Conservation (phyloP, 129 eudicot species). For the Flaveria bidentis region DNA sequence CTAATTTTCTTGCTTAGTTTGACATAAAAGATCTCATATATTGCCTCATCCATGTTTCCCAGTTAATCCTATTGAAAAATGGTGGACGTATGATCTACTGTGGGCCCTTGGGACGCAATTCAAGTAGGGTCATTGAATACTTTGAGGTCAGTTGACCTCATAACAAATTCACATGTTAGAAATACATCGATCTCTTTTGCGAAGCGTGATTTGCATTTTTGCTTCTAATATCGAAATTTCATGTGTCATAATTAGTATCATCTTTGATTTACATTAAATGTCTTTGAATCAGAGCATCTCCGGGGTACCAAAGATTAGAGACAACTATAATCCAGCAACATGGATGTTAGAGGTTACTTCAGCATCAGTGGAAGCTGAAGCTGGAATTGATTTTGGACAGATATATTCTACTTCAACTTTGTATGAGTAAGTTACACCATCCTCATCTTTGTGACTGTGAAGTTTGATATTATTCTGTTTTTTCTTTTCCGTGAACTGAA, state of each 20-base stretch:
- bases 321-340: constrained; percentile 83
- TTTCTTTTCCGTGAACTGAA: background rate
- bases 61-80: constrained; percentile 62
- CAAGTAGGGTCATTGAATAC: constrained; percentile 54
- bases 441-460: background rate
- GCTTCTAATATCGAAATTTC: background rate
- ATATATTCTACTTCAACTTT: constrained; percentile 51
- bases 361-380: constrained; percentile 59
- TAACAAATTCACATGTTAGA: background rate
- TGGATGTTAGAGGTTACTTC: constrained; percentile 96
- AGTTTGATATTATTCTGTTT: background rate
- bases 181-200: background rate
- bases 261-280: background rate
- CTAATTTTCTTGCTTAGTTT: background rate
- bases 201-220: background rate
- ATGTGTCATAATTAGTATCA: background rate
- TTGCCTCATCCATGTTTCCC: constrained; percentile 17
- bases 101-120: constrained; percentile 57
- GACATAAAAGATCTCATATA: constrained; percentile 3
- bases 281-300: constrained; percentile 49
- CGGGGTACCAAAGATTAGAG: constrained; percentile 68
- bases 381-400: constrained; percentile 70
- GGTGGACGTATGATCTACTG: constrained; percentile 67
- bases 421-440: constrained; percentile 56
- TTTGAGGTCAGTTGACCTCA: constrained; percentile 46